A percentile compares a stretch with the other conserved stretches of the same genome.
These are phyloP conservation scores for Beauveria brongniartii DNA, from an alignment of 2,329 filamentous ascomycete species.

Conservation along the genomic window DNA sequence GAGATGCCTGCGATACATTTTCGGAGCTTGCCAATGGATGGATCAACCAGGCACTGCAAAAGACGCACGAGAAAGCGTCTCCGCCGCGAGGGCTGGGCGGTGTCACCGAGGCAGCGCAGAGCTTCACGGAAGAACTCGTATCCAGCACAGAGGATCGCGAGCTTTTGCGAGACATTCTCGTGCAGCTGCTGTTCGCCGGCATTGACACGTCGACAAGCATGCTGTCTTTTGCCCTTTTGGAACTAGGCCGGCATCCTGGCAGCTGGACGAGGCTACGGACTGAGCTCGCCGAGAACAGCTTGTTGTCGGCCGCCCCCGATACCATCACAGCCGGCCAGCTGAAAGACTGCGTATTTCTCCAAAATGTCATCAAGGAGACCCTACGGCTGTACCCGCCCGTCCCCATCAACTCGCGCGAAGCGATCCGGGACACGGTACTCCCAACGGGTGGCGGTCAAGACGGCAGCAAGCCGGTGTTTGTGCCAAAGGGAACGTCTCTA, in stretches of 20 bases:
- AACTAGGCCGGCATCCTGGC: background rate
- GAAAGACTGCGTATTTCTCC: background rate
- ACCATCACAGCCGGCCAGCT: background rate
- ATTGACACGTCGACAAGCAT: constrained; percentile 6
- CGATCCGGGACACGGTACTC: background rate
- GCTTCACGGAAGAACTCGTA: background rate
- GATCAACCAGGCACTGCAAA: background rate
- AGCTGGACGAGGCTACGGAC: background rate
- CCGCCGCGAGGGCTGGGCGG: background rate
- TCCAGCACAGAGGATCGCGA: background rate
- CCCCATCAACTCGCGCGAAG: background rate
- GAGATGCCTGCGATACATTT: background rate
- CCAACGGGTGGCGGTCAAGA: background rate
- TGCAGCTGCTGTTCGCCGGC: constrained; percentile 2
- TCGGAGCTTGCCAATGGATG: background rate
- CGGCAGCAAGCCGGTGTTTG: background rate
- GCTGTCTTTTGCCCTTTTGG: background rate
- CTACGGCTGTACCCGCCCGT: background rate
- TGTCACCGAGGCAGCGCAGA: background rate
- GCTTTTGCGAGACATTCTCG: constrained; percentile 1
- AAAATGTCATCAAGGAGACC: background rate
- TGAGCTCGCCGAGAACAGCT: background rate
- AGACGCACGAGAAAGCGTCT: background rate
- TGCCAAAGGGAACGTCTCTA: background rate
- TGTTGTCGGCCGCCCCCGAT: background rate